These are phyloP conservation scores for Hippophae rhamnoides DNA, from an alignment of 306 rosid genomes.

Conservation along the genomic window DNA sequence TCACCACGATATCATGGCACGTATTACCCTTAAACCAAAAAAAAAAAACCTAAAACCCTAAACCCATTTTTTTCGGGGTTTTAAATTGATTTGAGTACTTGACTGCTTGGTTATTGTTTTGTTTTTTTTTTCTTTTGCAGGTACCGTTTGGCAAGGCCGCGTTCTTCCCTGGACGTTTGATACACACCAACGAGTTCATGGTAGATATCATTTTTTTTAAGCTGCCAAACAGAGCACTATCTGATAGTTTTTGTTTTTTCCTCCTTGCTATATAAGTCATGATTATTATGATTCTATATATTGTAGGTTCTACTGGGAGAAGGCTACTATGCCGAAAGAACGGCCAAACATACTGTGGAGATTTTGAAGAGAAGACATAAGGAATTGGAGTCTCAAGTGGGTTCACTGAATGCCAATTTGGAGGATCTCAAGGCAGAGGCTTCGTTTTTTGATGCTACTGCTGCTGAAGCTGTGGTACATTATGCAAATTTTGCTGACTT, in stretches of 20 bases:
- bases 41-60: background rate
- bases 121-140: conserved; percentile 20
- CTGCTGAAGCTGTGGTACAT: conserved; percentile 51
- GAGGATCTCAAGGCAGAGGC: conserved; percentile 56
- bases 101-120: background rate
- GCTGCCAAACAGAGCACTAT: background rate
- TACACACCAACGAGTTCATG: conserved; percentile 86
- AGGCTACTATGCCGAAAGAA: conserved; percentile 72
- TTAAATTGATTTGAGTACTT: background rate
- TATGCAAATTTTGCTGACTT: conserved; percentile 1
- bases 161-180: conserved; percentile 81
- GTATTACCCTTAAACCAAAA: background rate
- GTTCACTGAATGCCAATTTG: conserved; percentile 52
- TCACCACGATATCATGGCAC: conserved; percentile 71
- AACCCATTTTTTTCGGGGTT: background rate
- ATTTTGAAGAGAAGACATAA: conserved; percentile 72
- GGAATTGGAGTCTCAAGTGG: conserved; percentile 54
- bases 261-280: background rate
- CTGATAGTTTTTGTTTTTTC: background rate
- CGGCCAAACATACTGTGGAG: conserved; percentile 65
- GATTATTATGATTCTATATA: background rate
- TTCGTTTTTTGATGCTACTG: conserved; percentile 47
- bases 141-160: conserved; percentile 96
- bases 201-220: conserved; percentile 19
- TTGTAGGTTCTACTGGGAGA: conserved; percentile 83